Percentiles rank a stretch among this genome's conserved stretches.
Conservation (phyloP, 805 yeast genomes). For the Kodamaea laetipori region DNA sequence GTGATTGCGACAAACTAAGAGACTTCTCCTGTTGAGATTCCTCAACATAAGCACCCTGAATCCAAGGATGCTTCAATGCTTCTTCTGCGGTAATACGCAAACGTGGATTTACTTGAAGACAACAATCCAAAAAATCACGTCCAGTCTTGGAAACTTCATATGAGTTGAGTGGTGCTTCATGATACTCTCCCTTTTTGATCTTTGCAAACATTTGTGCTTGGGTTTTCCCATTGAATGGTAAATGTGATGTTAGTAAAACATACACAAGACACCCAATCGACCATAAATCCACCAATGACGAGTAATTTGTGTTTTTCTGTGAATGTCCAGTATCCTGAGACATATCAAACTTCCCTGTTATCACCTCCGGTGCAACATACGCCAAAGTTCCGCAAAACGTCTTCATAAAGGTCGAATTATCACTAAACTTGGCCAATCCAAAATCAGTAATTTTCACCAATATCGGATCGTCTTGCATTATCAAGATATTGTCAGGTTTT, state of each 20-base stretch:
- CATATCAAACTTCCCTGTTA: constrained; percentile 54
- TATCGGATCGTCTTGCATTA: constrained; percentile 89
- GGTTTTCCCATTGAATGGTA: constrained; percentile 92
- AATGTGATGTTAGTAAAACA: constrained; percentile 87
- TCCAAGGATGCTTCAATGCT: constrained; percentile 84
- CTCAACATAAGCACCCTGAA: constrained; percentile 39
- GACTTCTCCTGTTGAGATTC: constrained; percentile 36
- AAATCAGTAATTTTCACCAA: constrained; percentile 92
- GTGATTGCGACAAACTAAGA: constrained; percentile 68
- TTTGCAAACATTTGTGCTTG: constrained; percentile 82
- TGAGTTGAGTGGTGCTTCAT: constrained; percentile 70
- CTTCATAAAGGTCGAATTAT: constrained; percentile 81
- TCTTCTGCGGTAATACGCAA: constrained; percentile 70
- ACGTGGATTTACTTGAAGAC: constrained; percentile 77
- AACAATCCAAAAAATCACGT: constrained; percentile 64
- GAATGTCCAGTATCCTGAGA: constrained; percentile 23
- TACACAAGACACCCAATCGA: constrained; percentile 92
- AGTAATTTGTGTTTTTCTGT: constrained; percentile 50
- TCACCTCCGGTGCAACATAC: constrained; percentile 94
- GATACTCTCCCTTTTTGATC: constrained; percentile 76
- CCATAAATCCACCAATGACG: constrained; percentile 95
- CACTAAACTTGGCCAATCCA: constrained; percentile 91
- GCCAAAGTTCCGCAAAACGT: constrained; percentile 98
- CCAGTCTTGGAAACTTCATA: constrained; percentile 69
- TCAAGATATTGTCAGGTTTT: constrained; percentile 93